These are phyloP conservation scores for Stephania japonica DNA, from an alignment of 164 flowering plant species.

Conservation along the genomic window DNA sequence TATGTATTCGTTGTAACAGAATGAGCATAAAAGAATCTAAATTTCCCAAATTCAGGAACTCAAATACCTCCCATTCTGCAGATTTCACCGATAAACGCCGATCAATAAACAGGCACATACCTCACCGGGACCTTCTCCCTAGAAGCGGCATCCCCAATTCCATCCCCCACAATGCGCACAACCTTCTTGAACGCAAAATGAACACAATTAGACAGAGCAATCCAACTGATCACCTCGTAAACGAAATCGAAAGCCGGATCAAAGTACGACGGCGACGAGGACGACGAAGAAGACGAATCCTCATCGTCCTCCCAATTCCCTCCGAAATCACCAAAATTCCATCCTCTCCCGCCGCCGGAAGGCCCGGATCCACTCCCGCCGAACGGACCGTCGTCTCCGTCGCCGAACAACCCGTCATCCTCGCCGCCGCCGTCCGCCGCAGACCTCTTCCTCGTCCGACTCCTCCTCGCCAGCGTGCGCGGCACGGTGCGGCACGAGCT, in stretches of 20 bases:
- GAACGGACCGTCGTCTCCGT: constrained; percentile 34
- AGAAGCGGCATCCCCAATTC: constrained; percentile 29
- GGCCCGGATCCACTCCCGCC: constrained; percentile 39
- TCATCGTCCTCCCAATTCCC: constrained; percentile 43
- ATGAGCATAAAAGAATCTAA: neutral
- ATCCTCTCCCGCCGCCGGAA: constrained; percentile 44
- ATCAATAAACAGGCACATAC: constrained; percentile 12
- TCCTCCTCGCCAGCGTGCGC: constrained; percentile 29
- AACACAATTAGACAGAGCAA: constrained; percentile 72
- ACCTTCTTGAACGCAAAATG: constrained; percentile 76
- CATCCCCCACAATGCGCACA: constrained; percentile 29
- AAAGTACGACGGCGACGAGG: constrained; percentile 31
- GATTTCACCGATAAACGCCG: neutral
- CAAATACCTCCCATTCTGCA: neutral
- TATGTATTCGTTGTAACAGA: neutral
- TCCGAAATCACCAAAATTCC: constrained; percentile 47
- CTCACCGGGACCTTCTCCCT: constrained; percentile 45
- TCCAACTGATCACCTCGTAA: constrained; percentile 75
- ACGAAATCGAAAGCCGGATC: constrained; percentile 69
- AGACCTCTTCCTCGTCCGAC: constrained; percentile 36
- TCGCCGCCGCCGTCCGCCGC: constrained; percentile 30
- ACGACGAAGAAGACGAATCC: constrained; percentile 15
- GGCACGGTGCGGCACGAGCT: constrained; percentile 20
- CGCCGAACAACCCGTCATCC: constrained; percentile 27
- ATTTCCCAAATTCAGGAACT: neutral